Base-by-base conservation (phyloP, 2,329 filamentous ascomycete genomes). In the Xylariales sp. region DNA sequence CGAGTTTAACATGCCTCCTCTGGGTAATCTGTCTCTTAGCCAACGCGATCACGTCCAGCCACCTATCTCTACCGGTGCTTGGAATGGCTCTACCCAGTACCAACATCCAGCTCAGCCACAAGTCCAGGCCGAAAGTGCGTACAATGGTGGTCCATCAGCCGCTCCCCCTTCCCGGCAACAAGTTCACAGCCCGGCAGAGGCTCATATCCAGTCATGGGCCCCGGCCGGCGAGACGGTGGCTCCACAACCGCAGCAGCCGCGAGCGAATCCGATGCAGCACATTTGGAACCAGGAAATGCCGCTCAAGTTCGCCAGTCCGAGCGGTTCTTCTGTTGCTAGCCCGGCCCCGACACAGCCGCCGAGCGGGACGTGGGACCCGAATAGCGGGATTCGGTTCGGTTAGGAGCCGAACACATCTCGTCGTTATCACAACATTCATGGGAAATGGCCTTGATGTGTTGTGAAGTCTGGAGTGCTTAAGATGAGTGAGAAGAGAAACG, bases 221-320 rank as follows among this genome's bases (percentile, higher is more conserved):
- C 72, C 76, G 5, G 84, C 83, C 0, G 81, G 78, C 39, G 80
- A 82, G 52, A 83, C 83, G 2, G 84, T 85, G 53, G 82, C 85
- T 54, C 87, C 89, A 18, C 85, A 79, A 58, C 78, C 75, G 10
- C 77, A 78, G 34, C 81, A 79, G 34, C 81, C 18, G 6, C 75
- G 80, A 56, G 71, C 78, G 74, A 83, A 69, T 30, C 74, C 74
- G 8, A 72, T 77, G 79, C 86, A 73, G 81, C 86, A 78, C 6
- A 89, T 92, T 78, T 97, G 94, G 94, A 90, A 88, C 63, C 93
- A 93, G 0, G 90, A 91, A 1, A 90, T 93, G 84, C 92, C 91
- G 0, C 96, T 97, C 74, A 90, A 89, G 65, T 97, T 97, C 78
- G 88, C 87, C 0, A 85, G 81, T 3, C 8, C 53, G 3, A 64